A percentile compares a stretch with the other conserved stretches of the same genome.
Evolutionary conservation across 2,329 filamentous ascomycete species (phyloP).

Genomic region (Fusarium solani-melongenae): DNA sequence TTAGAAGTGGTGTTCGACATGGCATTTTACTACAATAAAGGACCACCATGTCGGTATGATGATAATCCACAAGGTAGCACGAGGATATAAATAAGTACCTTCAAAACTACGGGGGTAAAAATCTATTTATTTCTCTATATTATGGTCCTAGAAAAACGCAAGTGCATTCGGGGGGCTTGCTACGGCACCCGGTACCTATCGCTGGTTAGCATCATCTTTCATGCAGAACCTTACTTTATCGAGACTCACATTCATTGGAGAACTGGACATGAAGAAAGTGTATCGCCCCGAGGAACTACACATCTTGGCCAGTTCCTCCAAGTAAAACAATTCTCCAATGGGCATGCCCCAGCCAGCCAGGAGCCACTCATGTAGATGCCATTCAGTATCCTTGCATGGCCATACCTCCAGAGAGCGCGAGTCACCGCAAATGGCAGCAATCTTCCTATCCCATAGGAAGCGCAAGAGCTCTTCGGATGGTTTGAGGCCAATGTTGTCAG

Average conservation of each 20-base stretch:
- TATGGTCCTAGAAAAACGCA: slow-evolving; percentile 17
- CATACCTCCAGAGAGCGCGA: slow-evolving; percentile 54
- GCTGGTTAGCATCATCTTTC: neutral
- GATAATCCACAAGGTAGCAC: neutral
- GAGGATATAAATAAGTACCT: neutral
- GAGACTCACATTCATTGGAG: slow-evolving; percentile 53
- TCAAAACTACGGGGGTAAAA: neutral
- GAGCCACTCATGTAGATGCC: slow-evolving; percentile 54
- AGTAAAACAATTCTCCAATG: slow-evolving; percentile 49
- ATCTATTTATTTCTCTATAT: neutral
- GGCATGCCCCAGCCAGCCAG: slow-evolving; percentile 61
- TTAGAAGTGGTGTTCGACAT: too few species aligned
- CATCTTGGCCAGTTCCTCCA: slow-evolving; percentile 50
- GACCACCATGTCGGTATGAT: neutral
- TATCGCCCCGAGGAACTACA: slow-evolving; percentile 63
- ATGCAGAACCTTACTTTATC: neutral
- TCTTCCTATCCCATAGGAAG: slow-evolving; percentile 56
- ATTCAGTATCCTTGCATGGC: slow-evolving; percentile 42
- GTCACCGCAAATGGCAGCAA: slow-evolving; percentile 56
- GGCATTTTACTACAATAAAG: too few species aligned
- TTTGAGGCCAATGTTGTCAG: slow-evolving; percentile 51
- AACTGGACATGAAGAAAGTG: slow-evolving; percentile 60
- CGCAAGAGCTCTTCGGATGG: slow-evolving; percentile 46
- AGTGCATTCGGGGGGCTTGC: slow-evolving; percentile 30
- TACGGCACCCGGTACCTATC: slow-evolving; percentile 24